phyloP scores from a whole-genome alignment of 352 stramenopile genomes.

The Pythium rhizo-oryzae region DNA sequence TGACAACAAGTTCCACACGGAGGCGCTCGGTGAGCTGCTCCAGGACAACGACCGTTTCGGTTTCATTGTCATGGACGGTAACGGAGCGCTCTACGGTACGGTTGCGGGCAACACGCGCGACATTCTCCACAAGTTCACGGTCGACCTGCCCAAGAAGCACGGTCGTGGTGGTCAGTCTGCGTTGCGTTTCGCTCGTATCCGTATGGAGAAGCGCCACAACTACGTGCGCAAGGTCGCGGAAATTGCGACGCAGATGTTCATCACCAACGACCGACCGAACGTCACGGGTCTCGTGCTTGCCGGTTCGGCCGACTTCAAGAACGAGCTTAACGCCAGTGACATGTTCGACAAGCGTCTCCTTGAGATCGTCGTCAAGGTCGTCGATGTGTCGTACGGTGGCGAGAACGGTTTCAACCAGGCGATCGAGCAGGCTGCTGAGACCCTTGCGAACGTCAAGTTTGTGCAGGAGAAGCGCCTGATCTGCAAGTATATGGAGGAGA shows the following conservation, averaged over 20 bases:
- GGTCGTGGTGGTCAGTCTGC: slow-evolving; percentile 99
- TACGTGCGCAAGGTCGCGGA: slow-evolving; percentile 99
- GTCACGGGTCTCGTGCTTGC: slow-evolving; percentile 98
- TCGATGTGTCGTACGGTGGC: slow-evolving; percentile 99
- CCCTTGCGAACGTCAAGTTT: slow-evolving; percentile 99
- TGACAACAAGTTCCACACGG: slow-evolving; percentile 99
- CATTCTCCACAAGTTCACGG: slow-evolving; percentile 96
- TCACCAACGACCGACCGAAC: slow-evolving; percentile 98
- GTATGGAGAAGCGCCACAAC: slow-evolving; percentile 99
- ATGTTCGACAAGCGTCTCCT: slow-evolving; percentile 96
- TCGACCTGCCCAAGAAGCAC: slow-evolving; percentile 99
- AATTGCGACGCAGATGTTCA: slow-evolving; percentile 98
- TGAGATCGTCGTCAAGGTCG: slow-evolving; percentile 98
- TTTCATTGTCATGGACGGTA: slow-evolving; percentile 99
- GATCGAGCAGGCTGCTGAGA: slow-evolving; percentile 98
- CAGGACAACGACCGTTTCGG: slow-evolving; percentile 99
- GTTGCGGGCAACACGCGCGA: slow-evolving; percentile 94
- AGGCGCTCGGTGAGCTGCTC: slow-evolving; percentile 97
- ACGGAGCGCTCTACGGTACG: slow-evolving; percentile 98
- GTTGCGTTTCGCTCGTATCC: slow-evolving; percentile 99
- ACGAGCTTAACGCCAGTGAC: slow-evolving; percentile 95
- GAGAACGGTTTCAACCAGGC: slow-evolving; percentile 99
- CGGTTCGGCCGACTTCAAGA: slow-evolving; percentile 99
- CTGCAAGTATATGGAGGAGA: slow-evolving; percentile 99
- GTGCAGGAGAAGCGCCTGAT: slow-evolving; percentile 99